Evolutionary conservation across 2,329 filamentous ascomycete genomes (phyloP).

Genomic region (Microdochium nivale): DNA sequence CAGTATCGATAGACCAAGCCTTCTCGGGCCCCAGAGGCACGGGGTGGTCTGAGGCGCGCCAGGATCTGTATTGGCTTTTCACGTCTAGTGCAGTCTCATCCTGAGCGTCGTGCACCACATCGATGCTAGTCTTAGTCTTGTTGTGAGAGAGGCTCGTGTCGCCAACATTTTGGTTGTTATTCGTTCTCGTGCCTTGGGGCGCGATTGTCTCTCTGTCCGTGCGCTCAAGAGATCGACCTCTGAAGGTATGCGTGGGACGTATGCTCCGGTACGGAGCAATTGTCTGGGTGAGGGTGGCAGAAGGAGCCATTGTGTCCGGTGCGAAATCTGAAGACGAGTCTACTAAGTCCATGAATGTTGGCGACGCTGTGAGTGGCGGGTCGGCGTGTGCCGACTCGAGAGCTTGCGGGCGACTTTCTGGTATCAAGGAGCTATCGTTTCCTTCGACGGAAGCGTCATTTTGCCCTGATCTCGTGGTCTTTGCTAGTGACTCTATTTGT

Average conservation of each 20-base stretch:
- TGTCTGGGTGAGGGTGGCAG: constrained; percentile 23
- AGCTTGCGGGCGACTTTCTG: constrained; percentile 3
- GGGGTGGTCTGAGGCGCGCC: constrained; percentile 29
- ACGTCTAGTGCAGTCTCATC: constrained; percentile 12
- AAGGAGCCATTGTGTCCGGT: constrained; percentile 20
- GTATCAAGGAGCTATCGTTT: constrained; percentile 11
- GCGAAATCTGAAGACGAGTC: constrained; percentile 5
- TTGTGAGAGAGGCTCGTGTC: constrained; percentile 22
- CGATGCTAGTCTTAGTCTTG: background rate
- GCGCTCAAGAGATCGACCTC: constrained; percentile 32
- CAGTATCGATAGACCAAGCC: constrained; percentile 54
- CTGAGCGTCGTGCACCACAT: background rate
- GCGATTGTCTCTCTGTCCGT: constrained; percentile 30
- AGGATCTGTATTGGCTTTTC: constrained; percentile 22
- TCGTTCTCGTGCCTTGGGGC: constrained; percentile 14
- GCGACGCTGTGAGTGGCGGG: constrained; percentile 2
- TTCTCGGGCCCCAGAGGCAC: constrained; percentile 42
- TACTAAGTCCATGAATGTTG: constrained; percentile 5
- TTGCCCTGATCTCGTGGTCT: background rate
- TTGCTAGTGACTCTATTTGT: background rate
- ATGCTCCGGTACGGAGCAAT: constrained; percentile 22
- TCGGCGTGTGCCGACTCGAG: background rate
- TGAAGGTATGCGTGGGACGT: constrained; percentile 18
- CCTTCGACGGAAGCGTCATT: constrained; percentile 3
- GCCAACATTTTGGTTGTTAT: constrained; percentile 17